These are phyloP conservation scores for Periconia macrospinosa DNA, from an alignment of 2,329 filamentous ascomycete species.

Conservation along the genomic window DNA sequence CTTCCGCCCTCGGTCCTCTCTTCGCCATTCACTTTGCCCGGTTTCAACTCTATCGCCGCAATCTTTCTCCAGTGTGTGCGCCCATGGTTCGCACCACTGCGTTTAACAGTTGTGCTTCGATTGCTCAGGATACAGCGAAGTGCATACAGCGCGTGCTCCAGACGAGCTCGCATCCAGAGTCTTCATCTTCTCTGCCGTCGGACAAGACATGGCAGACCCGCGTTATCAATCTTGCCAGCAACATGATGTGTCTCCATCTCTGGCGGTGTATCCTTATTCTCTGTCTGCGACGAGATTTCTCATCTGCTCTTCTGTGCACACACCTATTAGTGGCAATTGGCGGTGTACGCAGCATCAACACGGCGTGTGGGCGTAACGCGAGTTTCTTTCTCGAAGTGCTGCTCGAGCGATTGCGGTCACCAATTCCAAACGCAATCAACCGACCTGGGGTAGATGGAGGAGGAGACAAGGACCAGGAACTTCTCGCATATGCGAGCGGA, in stretches of 20 bases:
- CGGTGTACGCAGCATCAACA: conserved; percentile 70
- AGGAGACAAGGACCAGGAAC: conserved; percentile 51
- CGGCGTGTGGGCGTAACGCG: conserved; percentile 78
- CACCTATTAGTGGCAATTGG: conserved; percentile 72
- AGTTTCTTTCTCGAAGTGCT: conserved; percentile 77
- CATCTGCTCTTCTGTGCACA: conserved; percentile 72
- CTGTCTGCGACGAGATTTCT: conserved; percentile 72
- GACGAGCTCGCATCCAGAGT: conserved; percentile 22
- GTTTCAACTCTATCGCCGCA: conserved; percentile 86
- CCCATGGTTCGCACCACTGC: conserved; percentile 68
- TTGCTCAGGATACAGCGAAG: conserved; percentile 76
- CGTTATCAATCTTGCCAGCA: conserved; percentile 69
- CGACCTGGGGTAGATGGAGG: not conserved
- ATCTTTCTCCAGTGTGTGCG: conserved; percentile 73
- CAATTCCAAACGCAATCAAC: conserved; percentile 67
- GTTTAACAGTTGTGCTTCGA: conserved; percentile 73
- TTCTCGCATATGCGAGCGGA: conserved; percentile 81
- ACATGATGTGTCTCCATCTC: conserved; percentile 78
- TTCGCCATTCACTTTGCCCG: conserved; percentile 79
- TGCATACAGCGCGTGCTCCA: conserved; percentile 70
- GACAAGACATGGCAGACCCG: conserved; percentile 54
- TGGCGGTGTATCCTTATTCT: conserved; percentile 86
- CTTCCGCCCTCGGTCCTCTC: conserved; percentile 73
- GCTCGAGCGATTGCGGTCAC: conserved; percentile 56
- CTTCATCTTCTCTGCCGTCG: conserved; percentile 9